Base-by-base conservation (phyloP, 2,329 filamentous ascomycete species). In the Hypoxylon sp. region DNA sequence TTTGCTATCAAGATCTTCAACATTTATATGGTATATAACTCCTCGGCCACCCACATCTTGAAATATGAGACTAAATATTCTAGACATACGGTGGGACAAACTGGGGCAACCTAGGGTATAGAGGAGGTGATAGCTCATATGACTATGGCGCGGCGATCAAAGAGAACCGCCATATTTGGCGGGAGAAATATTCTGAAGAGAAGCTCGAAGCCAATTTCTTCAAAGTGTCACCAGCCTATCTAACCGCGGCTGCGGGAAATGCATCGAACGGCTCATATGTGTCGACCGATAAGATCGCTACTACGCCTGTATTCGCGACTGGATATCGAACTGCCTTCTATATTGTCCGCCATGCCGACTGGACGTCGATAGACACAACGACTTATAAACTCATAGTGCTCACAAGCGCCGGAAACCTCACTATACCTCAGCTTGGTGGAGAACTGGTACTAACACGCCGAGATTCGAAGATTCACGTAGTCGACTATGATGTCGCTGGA, bases 141-240 rank as follows among this genome's bases (percentile, higher is more conserved):
- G 85, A 87, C 64, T 87, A 87, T 53, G 84, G 81, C 6, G 80
- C 82, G 6, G 81, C 83, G 5, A 92, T 95, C 55, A 83, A 85
- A 0, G 92, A 96, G 74, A 88, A 91, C 43, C 85, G 92, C 23
- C 85, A 85, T 1, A 81, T 95, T 2, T 79, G 83, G 27, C 85
- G 91, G 1, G 91, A 94, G 74, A 95, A 95, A 76, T 95, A 93
- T 76, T 90, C 88, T 43, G 91, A 96, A 75, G 81, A 92, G 25
- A 96, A 95, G 74, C 84, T 95, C 0, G 81, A 92, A 67, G 91
- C 87, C 25, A 91, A 92, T 70, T 95, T 95, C 77, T 77, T 92
- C 55, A 90, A 90, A 70, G 90, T 88, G 0, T 92, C 90, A 0
- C 90, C 91, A 0, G 87, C 85, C 0, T 94, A 92, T 71, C 79